Percentiles rank a stretch among this genome's conserved stretches.
Conservation (phyloP, 78 protist species). For the Planoprotostelium fungivorum region DNA sequence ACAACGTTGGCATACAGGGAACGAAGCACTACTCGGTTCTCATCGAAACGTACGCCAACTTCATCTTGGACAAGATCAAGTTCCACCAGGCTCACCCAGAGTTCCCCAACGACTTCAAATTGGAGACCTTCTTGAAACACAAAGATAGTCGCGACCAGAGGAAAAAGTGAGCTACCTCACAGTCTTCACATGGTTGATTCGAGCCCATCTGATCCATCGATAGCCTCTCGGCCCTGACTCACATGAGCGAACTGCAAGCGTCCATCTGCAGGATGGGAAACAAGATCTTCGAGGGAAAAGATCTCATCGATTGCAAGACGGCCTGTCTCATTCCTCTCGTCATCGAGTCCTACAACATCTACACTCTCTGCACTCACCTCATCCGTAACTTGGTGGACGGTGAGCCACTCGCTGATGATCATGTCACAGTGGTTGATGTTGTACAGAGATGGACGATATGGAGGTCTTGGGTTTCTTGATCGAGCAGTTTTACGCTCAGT, state of each 20-base stretch:
- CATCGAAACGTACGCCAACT: constrained; percentile 34
- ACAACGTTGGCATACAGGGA: not conserved
- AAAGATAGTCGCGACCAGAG: not conserved
- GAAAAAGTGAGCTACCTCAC: not conserved
- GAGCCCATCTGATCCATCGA: constrained; percentile 20
- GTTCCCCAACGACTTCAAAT: constrained; percentile 39
- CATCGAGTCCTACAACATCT: constrained; percentile 52
- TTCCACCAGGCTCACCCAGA: constrained; percentile 65
- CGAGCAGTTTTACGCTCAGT: constrained; percentile 50
- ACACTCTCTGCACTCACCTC: constrained; percentile 43
- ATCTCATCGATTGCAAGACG: constrained; percentile 48
- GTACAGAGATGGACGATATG: constrained; percentile 39
- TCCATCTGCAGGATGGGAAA: constrained; percentile 41
- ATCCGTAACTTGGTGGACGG: constrained; percentile 43
- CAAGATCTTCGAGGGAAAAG: constrained; percentile 24
- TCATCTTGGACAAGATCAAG: constrained; percentile 41
- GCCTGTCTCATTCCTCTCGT: constrained; percentile 58
- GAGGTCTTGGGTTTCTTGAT: constrained; percentile 46
- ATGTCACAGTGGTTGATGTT: not conserved
- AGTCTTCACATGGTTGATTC: not conserved
- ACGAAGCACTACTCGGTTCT: constrained; percentile 22
- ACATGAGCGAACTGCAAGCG: constrained; percentile 48
- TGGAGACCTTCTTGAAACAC: constrained; percentile 28
- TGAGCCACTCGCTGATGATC: constrained; percentile 2
- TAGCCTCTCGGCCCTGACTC: constrained; percentile 33